These are phyloP conservation scores for Canariomyces notabilis DNA, from an alignment of 2,329 filamentous ascomycete genomes.

Conservation along the genomic window DNA sequence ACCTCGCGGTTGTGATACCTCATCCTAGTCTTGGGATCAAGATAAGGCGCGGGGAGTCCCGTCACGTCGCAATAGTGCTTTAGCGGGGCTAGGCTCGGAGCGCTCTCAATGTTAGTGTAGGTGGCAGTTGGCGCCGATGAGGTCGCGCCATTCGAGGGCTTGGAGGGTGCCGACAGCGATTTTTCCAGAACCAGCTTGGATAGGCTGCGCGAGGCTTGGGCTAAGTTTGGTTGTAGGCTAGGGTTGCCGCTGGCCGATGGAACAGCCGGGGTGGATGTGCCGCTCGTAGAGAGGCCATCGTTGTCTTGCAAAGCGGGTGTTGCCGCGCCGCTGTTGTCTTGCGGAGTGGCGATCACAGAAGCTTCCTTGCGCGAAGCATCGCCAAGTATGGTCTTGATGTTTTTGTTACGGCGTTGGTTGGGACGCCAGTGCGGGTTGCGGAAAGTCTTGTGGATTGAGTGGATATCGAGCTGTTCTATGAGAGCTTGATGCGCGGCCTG, in stretches of 20 bases:
- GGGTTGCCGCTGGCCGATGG: slow-evolving; percentile 38
- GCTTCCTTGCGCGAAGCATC: slow-evolving; percentile 86
- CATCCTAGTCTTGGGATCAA: slow-evolving; percentile 90
- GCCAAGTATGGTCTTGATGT: slow-evolving; percentile 91
- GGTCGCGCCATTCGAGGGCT: slow-evolving; percentile 30
- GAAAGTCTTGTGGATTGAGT: slow-evolving; percentile 80
- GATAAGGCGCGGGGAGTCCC: slow-evolving; percentile 83
- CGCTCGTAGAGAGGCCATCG: slow-evolving; percentile 53
- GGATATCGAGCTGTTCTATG: slow-evolving; percentile 87
- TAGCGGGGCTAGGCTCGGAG: slow-evolving; percentile 77
- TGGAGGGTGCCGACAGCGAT: slow-evolving; percentile 43
- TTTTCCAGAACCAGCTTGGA: slow-evolving; percentile 87
- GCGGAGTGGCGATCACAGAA: slow-evolving; percentile 74
- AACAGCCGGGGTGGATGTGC: slow-evolving; percentile 52
- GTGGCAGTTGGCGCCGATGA: slow-evolving; percentile 66
- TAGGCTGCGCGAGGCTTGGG: slow-evolving; percentile 81
- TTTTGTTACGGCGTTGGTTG: slow-evolving; percentile 95
- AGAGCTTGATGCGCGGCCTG: slow-evolving; percentile 80
- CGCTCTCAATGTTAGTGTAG: slow-evolving; percentile 91
- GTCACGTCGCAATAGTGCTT: slow-evolving; percentile 96
- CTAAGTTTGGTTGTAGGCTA: slow-evolving; percentile 61
- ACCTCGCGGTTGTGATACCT: slow-evolving; percentile 92
- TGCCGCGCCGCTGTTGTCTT: slow-evolving; percentile 67
- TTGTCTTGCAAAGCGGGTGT: slow-evolving; percentile 54
- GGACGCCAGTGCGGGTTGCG: slow-evolving; percentile 88